Conservation (phyloP, 208 protist species). For the Entamoeba invadens region DNA sequence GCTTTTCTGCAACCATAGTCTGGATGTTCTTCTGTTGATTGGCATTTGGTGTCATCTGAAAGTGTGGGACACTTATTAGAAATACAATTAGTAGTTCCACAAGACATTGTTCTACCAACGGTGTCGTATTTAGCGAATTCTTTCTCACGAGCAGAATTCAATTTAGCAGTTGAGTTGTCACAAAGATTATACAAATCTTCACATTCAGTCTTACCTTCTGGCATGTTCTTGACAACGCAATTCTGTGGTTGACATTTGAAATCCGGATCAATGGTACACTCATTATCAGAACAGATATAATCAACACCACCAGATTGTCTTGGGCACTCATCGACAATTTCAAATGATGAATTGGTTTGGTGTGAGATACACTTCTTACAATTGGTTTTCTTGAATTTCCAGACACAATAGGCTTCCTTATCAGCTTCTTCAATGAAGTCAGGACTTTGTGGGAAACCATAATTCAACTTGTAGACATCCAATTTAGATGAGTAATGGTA, state of each 20-base stretch:
- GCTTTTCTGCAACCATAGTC: neutral
- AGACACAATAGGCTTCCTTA: neutral
- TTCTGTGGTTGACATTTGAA: neutral
- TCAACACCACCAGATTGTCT: neutral
- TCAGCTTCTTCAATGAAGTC: neutral
- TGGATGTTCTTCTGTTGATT: neutral
- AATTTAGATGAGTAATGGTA: neutral
- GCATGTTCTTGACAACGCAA: neutral
- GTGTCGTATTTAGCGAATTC: neutral
- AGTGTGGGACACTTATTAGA: neutral
- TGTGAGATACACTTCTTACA: neutral
- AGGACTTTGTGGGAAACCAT: neutral
- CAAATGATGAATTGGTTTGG: neutral
- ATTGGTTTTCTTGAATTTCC: neutral
- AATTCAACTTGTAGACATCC: neutral
- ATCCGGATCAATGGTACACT: neutral
- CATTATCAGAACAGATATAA: neutral
- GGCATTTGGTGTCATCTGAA: neutral
- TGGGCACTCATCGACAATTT: neutral
- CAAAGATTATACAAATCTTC: neutral
- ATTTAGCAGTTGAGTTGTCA: neutral
- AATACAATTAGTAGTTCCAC: neutral
- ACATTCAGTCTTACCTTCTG: neutral
- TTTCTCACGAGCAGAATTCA: neutral
- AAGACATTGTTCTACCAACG: neutral